Conservation (phyloP, 2,329 filamentous ascomycete species). For the Leptodontidium sp. region DNA sequence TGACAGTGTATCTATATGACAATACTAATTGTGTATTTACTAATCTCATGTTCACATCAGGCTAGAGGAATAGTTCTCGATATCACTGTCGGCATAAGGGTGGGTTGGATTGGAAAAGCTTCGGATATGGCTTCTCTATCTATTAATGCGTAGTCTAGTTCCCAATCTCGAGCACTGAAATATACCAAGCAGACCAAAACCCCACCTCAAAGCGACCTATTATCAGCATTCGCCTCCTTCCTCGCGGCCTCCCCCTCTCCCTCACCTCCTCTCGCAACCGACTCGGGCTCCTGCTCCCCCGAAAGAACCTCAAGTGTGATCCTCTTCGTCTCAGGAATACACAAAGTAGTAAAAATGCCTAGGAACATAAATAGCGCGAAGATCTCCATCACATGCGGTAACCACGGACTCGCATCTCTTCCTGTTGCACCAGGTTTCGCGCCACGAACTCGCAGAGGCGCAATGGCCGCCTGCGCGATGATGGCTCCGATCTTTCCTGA, state of each 20-base stretch:
- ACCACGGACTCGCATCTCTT: constrained; percentile 57
- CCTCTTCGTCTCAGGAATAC: constrained; percentile 81
- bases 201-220: neutral
- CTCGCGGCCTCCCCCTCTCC: neutral
- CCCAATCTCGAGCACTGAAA: too few relatives aligned
- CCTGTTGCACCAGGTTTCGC: constrained; percentile 43
- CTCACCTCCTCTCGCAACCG: neutral
- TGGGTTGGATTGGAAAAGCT: too few relatives aligned
- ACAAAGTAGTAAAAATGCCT: constrained; percentile 71
- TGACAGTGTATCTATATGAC: neutral
- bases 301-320: constrained; percentile 68
- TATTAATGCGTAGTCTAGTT: too few relatives aligned
- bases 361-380: constrained; percentile 83
- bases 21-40: neutral
- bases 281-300: neutral
- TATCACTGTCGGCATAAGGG: too few relatives aligned
- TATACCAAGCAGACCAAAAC: neutral
- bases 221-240: neutral
- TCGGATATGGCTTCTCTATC: too few relatives aligned
- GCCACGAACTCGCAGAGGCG: constrained; percentile 55
- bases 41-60: too few relatives aligned
- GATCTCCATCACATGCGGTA: constrained; percentile 79
- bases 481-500: constrained; percentile 49
- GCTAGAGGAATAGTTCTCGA: too few relatives aligned
- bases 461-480: constrained; percentile 58